Percentiles rank a stretch among this genome's conserved stretches.
These are phyloP conservation scores for Chrysanthemum seticuspe DNA, from an alignment of 129 eudicot species.

Conservation along the genomic window DNA sequence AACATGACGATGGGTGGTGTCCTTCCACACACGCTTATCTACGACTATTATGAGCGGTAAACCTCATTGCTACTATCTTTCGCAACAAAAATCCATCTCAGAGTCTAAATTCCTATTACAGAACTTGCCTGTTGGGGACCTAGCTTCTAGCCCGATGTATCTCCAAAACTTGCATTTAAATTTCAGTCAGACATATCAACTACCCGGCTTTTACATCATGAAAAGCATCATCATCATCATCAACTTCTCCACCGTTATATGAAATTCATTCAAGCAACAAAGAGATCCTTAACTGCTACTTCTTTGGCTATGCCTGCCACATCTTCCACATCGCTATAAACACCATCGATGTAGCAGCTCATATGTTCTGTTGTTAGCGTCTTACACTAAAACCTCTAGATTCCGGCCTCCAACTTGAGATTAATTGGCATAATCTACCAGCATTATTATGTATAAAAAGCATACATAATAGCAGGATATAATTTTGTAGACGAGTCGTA, in stretches of 20 bases:
- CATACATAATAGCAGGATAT: neutral
- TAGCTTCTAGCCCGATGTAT: neutral
- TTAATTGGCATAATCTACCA: neutral
- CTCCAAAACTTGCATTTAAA: neutral
- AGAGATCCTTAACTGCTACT: neutral
- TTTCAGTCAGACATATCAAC: neutral
- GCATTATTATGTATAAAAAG: neutral
- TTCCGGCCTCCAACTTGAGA: neutral
- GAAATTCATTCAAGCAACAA: neutral
- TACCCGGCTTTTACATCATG: neutral
- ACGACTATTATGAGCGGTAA: neutral
- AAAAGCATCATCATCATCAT: slow-evolving; percentile 5
- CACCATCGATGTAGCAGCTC: neutral
- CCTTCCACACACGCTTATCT: slow-evolving; percentile 6
- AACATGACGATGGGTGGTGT: neutral
- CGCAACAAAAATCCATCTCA: neutral
- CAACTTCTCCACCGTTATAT: neutral
- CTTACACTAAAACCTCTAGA: slow-evolving; percentile 1
- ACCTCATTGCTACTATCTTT: neutral
- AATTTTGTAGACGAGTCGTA: neutral
- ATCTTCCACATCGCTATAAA: neutral
- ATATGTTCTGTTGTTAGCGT: neutral
- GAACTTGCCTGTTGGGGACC: neutral
- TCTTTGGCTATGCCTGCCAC: neutral
- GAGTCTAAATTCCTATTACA: neutral